Percentiles rank a stretch among this genome's conserved stretches.
These are phyloP conservation scores for Adansonia rubrostipa DNA, from an alignment of 441 rosid species.

Conservation along the genomic window DNA sequence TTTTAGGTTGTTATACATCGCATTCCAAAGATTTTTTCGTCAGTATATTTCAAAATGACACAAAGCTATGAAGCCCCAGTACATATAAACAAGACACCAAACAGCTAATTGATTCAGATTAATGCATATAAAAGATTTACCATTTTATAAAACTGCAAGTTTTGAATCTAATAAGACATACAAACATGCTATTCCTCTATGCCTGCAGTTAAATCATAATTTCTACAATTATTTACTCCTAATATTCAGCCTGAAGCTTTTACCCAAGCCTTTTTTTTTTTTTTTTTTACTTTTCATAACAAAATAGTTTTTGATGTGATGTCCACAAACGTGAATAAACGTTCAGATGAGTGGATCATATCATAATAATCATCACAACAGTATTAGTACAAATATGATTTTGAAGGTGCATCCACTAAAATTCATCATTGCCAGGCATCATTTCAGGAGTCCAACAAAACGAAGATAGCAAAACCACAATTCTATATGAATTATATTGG, in stretches of 20 bases:
- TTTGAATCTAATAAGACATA: not conserved
- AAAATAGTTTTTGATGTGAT: not conserved
- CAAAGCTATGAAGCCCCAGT: not conserved
- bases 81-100: not conserved
- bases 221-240: not conserved
- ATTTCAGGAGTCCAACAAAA: not conserved
- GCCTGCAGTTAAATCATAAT: not conserved
- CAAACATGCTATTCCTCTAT: not conserved
- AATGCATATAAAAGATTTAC: not conserved
- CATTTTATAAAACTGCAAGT: not conserved
- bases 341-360: conserved; percentile 2
- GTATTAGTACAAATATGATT: not conserved
- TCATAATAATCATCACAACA: not conserved
- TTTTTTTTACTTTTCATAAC: not conserved
- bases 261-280: not conserved
- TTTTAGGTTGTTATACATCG: not conserved
- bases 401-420: conserved; percentile 6
- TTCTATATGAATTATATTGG: conserved; percentile 4
- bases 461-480: not conserved
- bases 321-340: not conserved
- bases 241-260: not conserved
- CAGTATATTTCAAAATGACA: conserved; percentile 4
- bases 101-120: conserved; percentile 4
- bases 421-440: conserved; percentile 1
- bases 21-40: not conserved